phyloP scores from a whole-genome alignment of 495 filamentous ascomycete genomes.

The Penicillium psychrofluorescens region DNA sequence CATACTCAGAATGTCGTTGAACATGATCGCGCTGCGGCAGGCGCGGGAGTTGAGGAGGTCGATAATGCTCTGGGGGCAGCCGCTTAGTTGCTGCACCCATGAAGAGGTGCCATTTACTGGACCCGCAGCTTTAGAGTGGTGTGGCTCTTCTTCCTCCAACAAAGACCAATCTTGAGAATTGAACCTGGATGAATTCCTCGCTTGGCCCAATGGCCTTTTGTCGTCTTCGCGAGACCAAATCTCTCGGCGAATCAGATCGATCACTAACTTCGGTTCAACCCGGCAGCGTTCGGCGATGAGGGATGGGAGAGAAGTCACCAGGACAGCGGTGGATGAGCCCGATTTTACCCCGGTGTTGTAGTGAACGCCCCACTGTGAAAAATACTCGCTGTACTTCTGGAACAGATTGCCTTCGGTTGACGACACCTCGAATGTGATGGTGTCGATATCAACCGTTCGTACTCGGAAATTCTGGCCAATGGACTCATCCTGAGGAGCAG shows the following conservation, averaged over 20 bases:
- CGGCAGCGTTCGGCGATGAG: slow-evolving; percentile 71
- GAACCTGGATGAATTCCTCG: background rate
- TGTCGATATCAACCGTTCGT: slow-evolving; percentile 34
- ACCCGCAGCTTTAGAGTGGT: background rate
- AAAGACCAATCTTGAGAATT: too few relatives aligned
- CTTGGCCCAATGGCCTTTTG: slow-evolving; percentile 6
- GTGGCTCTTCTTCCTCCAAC: background rate
- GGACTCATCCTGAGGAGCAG: background rate
- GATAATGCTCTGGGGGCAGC: slow-evolving; percentile 69
- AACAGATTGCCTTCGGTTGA: slow-evolving; percentile 52
- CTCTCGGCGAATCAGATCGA: slow-evolving; percentile 67
- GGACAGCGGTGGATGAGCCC: slow-evolving; percentile 1
- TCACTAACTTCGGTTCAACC: slow-evolving; percentile 58
- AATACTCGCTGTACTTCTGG: slow-evolving; percentile 42
- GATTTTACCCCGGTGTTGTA: slow-evolving; percentile 35
- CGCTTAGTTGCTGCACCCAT: slow-evolving; percentile 55
- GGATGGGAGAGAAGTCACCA: slow-evolving; percentile 55
- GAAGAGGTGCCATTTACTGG: background rate
- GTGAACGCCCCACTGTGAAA: slow-evolving; percentile 64
- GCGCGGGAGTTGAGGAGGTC: slow-evolving; percentile 86
- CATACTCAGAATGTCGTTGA: slow-evolving; percentile 68
- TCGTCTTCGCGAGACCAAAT: slow-evolving; percentile 51
- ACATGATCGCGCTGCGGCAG: slow-evolving; percentile 93
- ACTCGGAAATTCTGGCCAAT: slow-evolving; percentile 1
- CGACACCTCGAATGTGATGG: slow-evolving; percentile 56